A percentile compares a stretch with the other conserved stretches of the same genome.
phyloP scores from a whole-genome alignment of 108 stramenopile genomes.

The Cyclotella sp. region DNA sequence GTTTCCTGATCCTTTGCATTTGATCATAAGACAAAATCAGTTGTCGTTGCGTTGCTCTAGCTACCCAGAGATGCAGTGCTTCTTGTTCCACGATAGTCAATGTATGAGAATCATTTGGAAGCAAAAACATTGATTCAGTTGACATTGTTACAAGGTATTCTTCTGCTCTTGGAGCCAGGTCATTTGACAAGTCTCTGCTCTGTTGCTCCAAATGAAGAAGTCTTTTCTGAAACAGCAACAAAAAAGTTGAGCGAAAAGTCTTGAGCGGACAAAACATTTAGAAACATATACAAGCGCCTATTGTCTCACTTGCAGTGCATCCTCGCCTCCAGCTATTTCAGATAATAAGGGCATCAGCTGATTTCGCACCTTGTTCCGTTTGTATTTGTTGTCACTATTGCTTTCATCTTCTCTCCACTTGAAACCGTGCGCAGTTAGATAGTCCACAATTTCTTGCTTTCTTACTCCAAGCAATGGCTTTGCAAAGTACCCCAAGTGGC shows the following conservation, averaged over 20 bases:
- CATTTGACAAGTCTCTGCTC: conserved; percentile 60
- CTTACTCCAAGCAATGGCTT: conserved; percentile 75
- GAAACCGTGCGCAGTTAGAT: conserved; percentile 40
- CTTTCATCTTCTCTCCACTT: conserved; percentile 86
- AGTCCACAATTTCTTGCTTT: conserved; percentile 66
- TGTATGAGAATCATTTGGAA: conserved; percentile 16
- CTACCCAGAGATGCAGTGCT: conserved; percentile 67
- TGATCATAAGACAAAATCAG: conserved; percentile 64
- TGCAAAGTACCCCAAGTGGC: conserved; percentile 55
- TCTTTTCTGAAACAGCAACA: conserved; percentile 50
- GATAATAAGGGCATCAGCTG: conserved; percentile 81
- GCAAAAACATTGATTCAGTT: conserved; percentile 24
- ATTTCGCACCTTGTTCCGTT: conserved; percentile 87
- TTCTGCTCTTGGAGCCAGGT: conserved; percentile 52
- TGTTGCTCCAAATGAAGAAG: conserved; percentile 66
- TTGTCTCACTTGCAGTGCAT: conserved; percentile 43
- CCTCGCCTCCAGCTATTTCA: conserved; percentile 67
- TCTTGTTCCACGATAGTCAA: conserved; percentile 64
- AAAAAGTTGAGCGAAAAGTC: not conserved
- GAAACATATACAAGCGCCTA: not conserved
- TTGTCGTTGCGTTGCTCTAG: conserved; percentile 22
- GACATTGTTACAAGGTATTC: conserved; percentile 54
- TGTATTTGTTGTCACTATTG: conserved; percentile 76
- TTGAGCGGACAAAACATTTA: not conserved
- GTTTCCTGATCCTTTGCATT: conserved; percentile 59